phyloP scores from a whole-genome alignment of 257 asterid genomes.

The Agastache rugosa region DNA sequence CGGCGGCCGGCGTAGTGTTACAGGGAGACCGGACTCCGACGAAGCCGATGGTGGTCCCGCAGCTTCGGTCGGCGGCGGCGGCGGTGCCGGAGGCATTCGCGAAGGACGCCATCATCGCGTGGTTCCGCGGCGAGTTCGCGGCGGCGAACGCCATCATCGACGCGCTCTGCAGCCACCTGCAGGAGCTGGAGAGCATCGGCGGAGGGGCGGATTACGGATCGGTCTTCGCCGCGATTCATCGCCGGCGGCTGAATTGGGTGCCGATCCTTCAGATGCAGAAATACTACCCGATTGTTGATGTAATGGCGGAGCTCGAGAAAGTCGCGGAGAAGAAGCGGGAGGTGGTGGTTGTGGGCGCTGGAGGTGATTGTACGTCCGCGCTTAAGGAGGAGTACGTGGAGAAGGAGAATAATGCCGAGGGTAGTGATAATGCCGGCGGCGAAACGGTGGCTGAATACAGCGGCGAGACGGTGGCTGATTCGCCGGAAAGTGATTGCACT shows the following conservation, averaged over 20 bases:
- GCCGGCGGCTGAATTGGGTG: slow-evolving; percentile 88
- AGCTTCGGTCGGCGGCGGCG: slow-evolving; percentile 44
- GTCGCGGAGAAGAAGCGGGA: slow-evolving; percentile 53
- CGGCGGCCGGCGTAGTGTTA: slow-evolving; percentile 65
- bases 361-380: slow-evolving; percentile 30
- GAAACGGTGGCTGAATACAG: slow-evolving; percentile 51
- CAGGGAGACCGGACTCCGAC: slow-evolving; percentile 57
- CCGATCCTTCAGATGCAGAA: slow-evolving; percentile 96
- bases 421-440: slow-evolving; percentile 48
- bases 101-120: slow-evolving; percentile 83
- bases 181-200: slow-evolving; percentile 65
- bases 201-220: slow-evolving; percentile 59
- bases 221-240: slow-evolving; percentile 78
- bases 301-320: slow-evolving; percentile 68
- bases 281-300: slow-evolving; percentile 81
- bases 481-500: slow-evolving; percentile 68
- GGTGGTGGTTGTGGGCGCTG: slow-evolving; percentile 18
- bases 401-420: slow-evolving; percentile 45
- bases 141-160: slow-evolving; percentile 98
- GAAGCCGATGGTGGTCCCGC: slow-evolving; percentile 51
- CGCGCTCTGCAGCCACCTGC: slow-evolving; percentile 78
- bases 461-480: slow-evolving; percentile 42
- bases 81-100: slow-evolving; percentile 64
- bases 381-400: slow-evolving; percentile 36
- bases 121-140: slow-evolving; percentile 95